Conservation (phyloP, 352 stramenopile genomes). For the Phytophthora lateralis region DNA sequence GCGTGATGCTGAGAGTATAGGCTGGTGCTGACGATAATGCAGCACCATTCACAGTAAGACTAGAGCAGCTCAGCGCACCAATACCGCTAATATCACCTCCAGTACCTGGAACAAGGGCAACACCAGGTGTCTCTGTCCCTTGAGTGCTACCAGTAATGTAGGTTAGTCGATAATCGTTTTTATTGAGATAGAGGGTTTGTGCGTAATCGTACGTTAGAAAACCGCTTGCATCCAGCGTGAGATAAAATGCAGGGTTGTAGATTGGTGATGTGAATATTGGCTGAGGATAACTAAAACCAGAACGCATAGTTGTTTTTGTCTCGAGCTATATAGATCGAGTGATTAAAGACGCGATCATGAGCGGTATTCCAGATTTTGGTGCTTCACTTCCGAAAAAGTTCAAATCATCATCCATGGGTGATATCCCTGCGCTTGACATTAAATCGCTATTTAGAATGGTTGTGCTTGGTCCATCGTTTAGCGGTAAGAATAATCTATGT, state of each 20-base stretch:
- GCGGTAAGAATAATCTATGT: slow-evolving; percentile 30
- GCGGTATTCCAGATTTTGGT: slow-evolving; percentile 9
- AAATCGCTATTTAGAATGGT: slow-evolving; percentile 38
- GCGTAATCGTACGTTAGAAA: neutral
- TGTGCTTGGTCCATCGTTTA: slow-evolving; percentile 19
- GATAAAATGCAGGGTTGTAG: neutral
- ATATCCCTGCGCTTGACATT: slow-evolving; percentile 15
- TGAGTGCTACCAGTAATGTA: slow-evolving; percentile 8
- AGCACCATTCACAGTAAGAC: too few relatives aligned
- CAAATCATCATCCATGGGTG: neutral
- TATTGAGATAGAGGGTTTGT: slow-evolving; percentile 1
- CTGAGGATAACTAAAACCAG: neutral
- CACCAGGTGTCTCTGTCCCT: neutral
- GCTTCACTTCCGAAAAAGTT: slow-evolving; percentile 18
- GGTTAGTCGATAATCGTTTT: slow-evolving; percentile 13
- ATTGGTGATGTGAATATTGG: neutral
- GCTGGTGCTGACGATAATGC: too few relatives aligned
- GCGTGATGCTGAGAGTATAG: too few relatives aligned
- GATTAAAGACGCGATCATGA: slow-evolving; percentile 4
- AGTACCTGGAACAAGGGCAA: neutral
- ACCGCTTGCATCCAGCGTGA: slow-evolving; percentile 3
- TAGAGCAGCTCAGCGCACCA: too few relatives aligned
- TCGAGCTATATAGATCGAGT: neutral
- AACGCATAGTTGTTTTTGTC: slow-evolving; percentile 2
- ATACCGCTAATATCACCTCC: neutral